Base-by-base conservation (phyloP, 805 yeast species). In the Suhomyces canberraensis region DNA sequence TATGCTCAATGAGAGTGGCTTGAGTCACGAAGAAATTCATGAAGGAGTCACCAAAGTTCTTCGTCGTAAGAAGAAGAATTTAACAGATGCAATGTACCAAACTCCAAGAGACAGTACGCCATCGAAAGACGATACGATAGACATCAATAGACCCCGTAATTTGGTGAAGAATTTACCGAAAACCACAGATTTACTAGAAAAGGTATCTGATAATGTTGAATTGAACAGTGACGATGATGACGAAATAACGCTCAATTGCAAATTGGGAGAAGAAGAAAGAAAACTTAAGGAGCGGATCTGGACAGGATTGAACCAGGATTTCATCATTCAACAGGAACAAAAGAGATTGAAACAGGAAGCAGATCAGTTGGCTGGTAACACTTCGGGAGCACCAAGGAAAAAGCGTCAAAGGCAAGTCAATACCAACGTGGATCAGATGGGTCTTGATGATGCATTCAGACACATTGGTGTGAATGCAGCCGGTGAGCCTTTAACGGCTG, bases 281-380 rank as follows among this genome's bases (percentile, higher is more conserved):
- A 71, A 65, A 39, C 56, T 82, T 45, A 93, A 91, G 58, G 90
- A 88, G 47, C 72, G 84, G 41, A 77, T 90, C 3, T 93, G 98
- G 98, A 79, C 84, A 36, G 90, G 93, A 2, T 70, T 87, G 26
- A 90, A 95, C 59, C 85, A 84, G 41, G 98, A 90, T 19, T 93
- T 78, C 54, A 63, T 93, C 37, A 56, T 87, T 7, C 93, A 84
- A 32, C 95, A 88, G 60, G 97, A 91, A 50, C 77, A 78, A 48
- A 89, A 87, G 53, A 68, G 90, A 44, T 68, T 91, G 41, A 87
- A 90, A 56, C 73, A 75, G 35, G 95, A 89, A 55, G 93, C 95
- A 0, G 98, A 93, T 61, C 78, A 76, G 41, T 75, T 86, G 20
- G 83, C 91, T 0, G 98, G 98, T 4, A 85, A 84, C 42, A 64